Evolutionary conservation across 495 filamentous ascomycete genomes (phyloP).

Genomic region (Xylaria flabelliformis): DNA sequence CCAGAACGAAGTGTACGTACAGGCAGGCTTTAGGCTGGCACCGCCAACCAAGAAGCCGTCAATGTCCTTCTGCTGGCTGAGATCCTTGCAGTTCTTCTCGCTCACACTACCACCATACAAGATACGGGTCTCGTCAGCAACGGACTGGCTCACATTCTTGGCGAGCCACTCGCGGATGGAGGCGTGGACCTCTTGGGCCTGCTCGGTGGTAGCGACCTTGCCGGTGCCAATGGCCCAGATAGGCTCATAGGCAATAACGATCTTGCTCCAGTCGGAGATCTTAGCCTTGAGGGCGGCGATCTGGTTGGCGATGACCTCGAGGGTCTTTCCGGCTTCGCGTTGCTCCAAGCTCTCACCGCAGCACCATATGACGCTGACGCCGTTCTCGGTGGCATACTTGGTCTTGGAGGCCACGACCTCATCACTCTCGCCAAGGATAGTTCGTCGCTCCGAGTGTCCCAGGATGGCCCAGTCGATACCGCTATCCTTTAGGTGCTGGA

Average conservation of each 20-base stretch:
- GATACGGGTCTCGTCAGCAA: slow-evolving; percentile 80
- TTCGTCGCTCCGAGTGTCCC: slow-evolving; percentile 92
- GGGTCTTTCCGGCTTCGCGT: slow-evolving; percentile 84
- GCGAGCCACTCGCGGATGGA: slow-evolving; percentile 90
- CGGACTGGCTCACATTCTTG: slow-evolving; percentile 71
- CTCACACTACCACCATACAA: slow-evolving; percentile 96
- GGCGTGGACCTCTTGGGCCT: slow-evolving; percentile 94
- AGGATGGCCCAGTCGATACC: slow-evolving; percentile 87
- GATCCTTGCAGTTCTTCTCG: slow-evolving; percentile 96
- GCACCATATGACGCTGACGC: slow-evolving; percentile 91
- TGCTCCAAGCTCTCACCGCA: slow-evolving; percentile 94
- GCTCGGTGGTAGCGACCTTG: slow-evolving; percentile 91
- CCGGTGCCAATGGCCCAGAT: slow-evolving; percentile 99
- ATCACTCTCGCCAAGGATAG: slow-evolving; percentile 84
- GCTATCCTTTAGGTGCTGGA: slow-evolving; percentile 85
- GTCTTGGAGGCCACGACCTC: slow-evolving; percentile 90
- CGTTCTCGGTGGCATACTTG: slow-evolving; percentile 85
- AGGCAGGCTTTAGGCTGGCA: slow-evolving; percentile 97
- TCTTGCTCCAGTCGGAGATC: slow-evolving; percentile 84
- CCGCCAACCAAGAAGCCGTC: slow-evolving; percentile 98
- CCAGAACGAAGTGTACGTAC: slow-evolving; percentile 60
- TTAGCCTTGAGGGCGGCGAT: slow-evolving; percentile 71
- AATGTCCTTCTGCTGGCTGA: slow-evolving; percentile 90
- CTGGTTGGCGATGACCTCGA: slow-evolving; percentile 86
- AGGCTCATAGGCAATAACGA: slow-evolving; percentile 98